These are phyloP conservation scores for Chlorella ohadii DNA, from an alignment of 139 green algal genomes.

Conservation along the genomic window DNA sequence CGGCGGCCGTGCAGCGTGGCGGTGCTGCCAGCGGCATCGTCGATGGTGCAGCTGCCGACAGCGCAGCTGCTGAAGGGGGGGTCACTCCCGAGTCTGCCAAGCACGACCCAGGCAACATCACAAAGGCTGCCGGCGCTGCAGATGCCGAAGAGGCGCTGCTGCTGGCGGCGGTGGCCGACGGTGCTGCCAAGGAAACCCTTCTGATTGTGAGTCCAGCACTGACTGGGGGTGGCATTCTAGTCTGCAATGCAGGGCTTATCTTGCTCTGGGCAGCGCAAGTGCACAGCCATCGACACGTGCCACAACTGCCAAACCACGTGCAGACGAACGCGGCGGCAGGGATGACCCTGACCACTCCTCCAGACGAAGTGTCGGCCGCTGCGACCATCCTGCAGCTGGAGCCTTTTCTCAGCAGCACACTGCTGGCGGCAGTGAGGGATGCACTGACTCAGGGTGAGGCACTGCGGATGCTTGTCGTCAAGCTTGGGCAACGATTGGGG, in stretches of 20 bases:
- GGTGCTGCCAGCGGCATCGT: no score
- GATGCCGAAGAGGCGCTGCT: background rate
- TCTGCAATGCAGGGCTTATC: background rate
- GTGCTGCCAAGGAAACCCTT: background rate
- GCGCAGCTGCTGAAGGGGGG: no score
- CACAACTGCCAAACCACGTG: no score
- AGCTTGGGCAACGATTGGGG: no score
- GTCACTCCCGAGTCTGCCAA: background rate
- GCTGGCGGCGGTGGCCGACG: background rate
- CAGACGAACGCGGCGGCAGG: background rate
- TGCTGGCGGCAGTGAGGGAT: background rate
- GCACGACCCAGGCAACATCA: background rate
- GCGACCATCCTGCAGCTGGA: conserved; percentile 17
- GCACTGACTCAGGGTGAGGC: background rate
- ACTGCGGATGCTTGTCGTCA: no score
- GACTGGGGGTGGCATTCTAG: background rate
- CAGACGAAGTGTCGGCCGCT: conserved; percentile 27
- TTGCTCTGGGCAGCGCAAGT: no score
- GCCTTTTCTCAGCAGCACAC: background rate
- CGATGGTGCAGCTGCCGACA: no score
- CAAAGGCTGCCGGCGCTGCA: background rate
- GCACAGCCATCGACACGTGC: no score
- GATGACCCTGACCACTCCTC: conserved; percentile 5
- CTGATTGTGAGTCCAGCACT: conserved; percentile 5
- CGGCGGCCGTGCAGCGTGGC: no score